Base-by-base conservation (phyloP, 2,329 filamentous ascomycete genomes). In the Talaromyces sp. region DNA sequence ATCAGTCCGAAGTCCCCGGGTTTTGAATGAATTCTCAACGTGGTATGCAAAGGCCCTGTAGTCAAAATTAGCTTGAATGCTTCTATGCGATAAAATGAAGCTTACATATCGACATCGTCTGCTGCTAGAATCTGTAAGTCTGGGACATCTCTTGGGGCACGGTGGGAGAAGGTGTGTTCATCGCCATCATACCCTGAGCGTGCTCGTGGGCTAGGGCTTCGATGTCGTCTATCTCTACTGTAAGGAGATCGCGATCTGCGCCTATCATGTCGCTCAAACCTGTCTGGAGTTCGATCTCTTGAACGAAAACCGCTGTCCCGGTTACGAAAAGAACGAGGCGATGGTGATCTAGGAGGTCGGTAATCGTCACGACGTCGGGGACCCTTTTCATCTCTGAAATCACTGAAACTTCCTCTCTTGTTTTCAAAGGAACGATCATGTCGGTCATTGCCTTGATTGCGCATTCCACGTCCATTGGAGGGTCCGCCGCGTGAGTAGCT, bases 121-220 rank as follows among this genome's bases (percentile, higher is more conserved):
- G 94, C 83, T 5, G 96, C 85, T 33, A 97, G 86, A 35, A 98
- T 87, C 75, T 97, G 93, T 16, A 97, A 90, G 71, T 98, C 93
- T 2, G 94, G 93, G 24, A 97, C 88, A 68, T 95, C 87, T 65
- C 85, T 82, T 4, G 91, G 88, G 65, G 88, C 86, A 65, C 93
- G 85, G 64, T 88, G 86, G 50, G 92, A 91, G 8, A 96, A 85
- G 35, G 90, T 89, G 13, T 93, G 81, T 41, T 86, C 85, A 45
- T 90, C 87, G 39, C 82, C 80, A 62, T 89, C 84, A 64, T 82
- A 77, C 56, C 84, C 79, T 43, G 83, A 79, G 24, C 85, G 78
- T 59, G 83, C 78, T 37, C 84, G 72, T 72, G 91, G 91, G 67
- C 89, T 92, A 3, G 88, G 88, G 66, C 89, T 93, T 68, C 91